Percentiles rank a stretch among this genome's conserved stretches.
Conservation (phyloP, 768 basidiomycete genomes). For the Neoboletus brunneissimus region DNA sequence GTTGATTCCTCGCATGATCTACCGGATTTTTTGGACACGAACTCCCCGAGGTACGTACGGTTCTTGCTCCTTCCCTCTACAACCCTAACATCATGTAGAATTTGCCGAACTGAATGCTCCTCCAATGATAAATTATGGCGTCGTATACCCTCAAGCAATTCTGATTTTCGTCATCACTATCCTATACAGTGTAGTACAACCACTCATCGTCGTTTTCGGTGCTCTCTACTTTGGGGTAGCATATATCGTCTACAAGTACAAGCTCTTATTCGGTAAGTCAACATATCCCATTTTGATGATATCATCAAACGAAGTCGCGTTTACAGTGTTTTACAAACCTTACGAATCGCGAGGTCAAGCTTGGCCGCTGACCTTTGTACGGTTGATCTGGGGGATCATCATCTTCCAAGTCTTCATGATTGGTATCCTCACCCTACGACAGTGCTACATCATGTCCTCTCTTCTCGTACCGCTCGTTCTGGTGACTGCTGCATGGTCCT, state of each 20-base stretch:
- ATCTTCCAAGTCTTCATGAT: slow-evolving; percentile 97
- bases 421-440: slow-evolving; percentile 78
- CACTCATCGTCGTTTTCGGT: slow-evolving; percentile 91
- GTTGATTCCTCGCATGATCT: slow-evolving; percentile 74
- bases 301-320: neutral
- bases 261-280: slow-evolving; percentile 83
- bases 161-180: slow-evolving; percentile 94
- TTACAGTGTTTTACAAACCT: slow-evolving; percentile 92
- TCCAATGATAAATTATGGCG: slow-evolving; percentile 96
- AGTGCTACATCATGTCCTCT: slow-evolving; percentile 55
- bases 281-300: neutral
- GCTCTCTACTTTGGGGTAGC: slow-evolving; percentile 95
- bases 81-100: slow-evolving; percentile 47
- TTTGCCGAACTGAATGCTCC: slow-evolving; percentile 96
- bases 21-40: slow-evolving; percentile 72
- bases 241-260: slow-evolving; percentile 98
- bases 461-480: slow-evolving; percentile 73
- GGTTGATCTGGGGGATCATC: slow-evolving; percentile 88
- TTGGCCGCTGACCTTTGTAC: slow-evolving; percentile 93
- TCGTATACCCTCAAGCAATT: slow-evolving; percentile 95
- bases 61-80: neutral
- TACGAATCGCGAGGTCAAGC: slow-evolving; percentile 97
- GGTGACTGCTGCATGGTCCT: slow-evolving; percentile 78
- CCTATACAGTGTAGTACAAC: slow-evolving; percentile 93
- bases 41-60: slow-evolving; percentile 77